phyloP scores from a whole-genome alignment of 345 rosid species.

The Aegle marmelos region DNA sequence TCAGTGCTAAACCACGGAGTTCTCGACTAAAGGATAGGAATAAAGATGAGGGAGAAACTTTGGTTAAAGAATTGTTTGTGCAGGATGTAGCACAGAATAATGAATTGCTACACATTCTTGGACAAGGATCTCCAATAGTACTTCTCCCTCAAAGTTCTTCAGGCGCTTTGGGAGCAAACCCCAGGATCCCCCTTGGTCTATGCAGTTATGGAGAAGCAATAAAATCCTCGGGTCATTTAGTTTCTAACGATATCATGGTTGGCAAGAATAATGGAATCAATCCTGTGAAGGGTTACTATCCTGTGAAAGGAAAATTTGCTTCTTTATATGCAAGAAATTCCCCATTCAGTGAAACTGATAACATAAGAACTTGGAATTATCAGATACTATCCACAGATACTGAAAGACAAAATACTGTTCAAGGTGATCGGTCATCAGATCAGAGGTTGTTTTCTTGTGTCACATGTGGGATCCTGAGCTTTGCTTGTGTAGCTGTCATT shows the following conservation, averaged over 20 bases:
- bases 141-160: slow-evolving; percentile 79
- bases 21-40: slow-evolving; percentile 88
- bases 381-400: slow-evolving; percentile 11
- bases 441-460: slow-evolving; percentile 93
- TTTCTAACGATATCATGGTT: slow-evolving; percentile 28
- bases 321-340: slow-evolving; percentile 59
- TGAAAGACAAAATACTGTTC: slow-evolving; percentile 29
- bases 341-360: slow-evolving; percentile 26
- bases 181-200: slow-evolving; percentile 29
- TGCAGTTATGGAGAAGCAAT: slow-evolving; percentile 33
- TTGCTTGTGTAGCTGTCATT: slow-evolving; percentile 80
- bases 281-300: slow-evolving; percentile 38
- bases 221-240: slow-evolving; percentile 34
- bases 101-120: slow-evolving; percentile 65
- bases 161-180: slow-evolving; percentile 45
- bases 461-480: slow-evolving; percentile 85
- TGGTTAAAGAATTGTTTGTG: slow-evolving; percentile 80
- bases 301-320: slow-evolving; percentile 57
- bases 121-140: slow-evolving; percentile 70
- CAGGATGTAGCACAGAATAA: slow-evolving; percentile 62
- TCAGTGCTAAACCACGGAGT: slow-evolving; percentile 71
- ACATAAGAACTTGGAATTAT: slow-evolving; percentile 16
- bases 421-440: slow-evolving; percentile 60
- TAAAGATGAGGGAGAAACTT: slow-evolving; percentile 80
- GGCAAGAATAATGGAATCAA: slow-evolving; percentile 30